Base-by-base conservation (phyloP, 495 filamentous ascomycete species). In the Podospora pseudocomata region DNA sequence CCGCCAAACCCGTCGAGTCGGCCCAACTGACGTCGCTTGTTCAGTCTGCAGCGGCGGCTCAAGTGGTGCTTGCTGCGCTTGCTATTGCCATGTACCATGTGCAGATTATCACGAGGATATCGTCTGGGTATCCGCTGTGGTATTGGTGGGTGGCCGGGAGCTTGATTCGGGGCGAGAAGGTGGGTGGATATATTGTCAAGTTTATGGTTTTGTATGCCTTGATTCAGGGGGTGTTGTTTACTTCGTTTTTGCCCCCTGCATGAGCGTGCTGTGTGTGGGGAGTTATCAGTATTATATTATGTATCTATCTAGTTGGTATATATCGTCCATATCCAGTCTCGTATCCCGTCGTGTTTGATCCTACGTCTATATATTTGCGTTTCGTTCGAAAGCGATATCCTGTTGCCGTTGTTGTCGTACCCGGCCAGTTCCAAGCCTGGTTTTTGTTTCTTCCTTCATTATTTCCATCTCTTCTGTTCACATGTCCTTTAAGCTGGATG, bases 191-290 rank as follows among this genome's bases (percentile, higher is more conserved):
- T 18, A 65, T 77, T 34, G 74, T 80, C 56, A 72, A 77, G 28
- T 90, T 85, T 72, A 92, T 95, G 87, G 81, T 93, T 34, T 83
- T 91, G 73, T 97, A 98, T 79, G 92, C 86, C 3, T 71, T 90
- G 54, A 84, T 97, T 55, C 94, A 98, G 73, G 91, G 85, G 5
- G 90, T 84, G 58, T 80, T 98, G 57, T 97, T 91, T 81, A 87
- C 92, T n/a, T 91, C 88, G n/a, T 98, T 98, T 74, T 85, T 98
- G 49, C 94, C 94, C 16, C 94, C 94, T n/a, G 94, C 94, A 54
- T 92, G 63, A 64, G 20, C 15, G 5, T 3, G 30, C 44, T n/a
- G 9, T 16, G 53, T 1, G 7, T 34, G 13, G 16, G 62, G 7
- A 54, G 30, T 32, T 60, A 70, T 28, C 57, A 59, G 26, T n/a